phyloP scores from a whole-genome alignment of 768 basidiomycete species.

The Termitomyces sp. region DNA sequence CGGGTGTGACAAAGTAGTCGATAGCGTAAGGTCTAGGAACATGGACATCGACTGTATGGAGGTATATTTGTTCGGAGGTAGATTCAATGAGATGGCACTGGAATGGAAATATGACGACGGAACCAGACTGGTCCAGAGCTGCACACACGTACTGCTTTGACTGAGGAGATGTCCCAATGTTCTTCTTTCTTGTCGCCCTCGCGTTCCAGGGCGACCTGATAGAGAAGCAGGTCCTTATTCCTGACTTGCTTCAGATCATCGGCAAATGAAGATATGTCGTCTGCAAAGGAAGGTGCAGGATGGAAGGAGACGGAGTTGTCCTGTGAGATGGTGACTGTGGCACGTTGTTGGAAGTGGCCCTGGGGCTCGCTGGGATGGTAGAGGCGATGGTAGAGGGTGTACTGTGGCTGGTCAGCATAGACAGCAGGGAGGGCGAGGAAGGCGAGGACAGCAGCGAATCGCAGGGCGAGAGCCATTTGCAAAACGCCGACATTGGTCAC shows the following conservation, averaged over 20 bases:
- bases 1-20: constrained; percentile 67
- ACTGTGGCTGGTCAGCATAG: constrained; percentile 13
- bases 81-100: constrained; percentile 66
- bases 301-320: constrained; percentile 31
- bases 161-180: constrained; percentile 54
- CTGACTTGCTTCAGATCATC: constrained; percentile 29
- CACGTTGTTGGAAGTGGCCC: constrained; percentile 39
- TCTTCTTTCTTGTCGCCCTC: constrained; percentile 34
- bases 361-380: constrained; percentile 39
- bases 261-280: constrained; percentile 45
- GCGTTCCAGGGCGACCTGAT: constrained; percentile 68
- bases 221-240: constrained; percentile 41
- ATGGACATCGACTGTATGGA: constrained; percentile 43
- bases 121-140: constrained; percentile 12
- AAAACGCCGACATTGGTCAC: constrained; percentile 1
- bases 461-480: constrained; percentile 4
- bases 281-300: constrained; percentile 33
- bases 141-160: constrained; percentile 46
- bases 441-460: constrained; percentile 5
- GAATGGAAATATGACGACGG: constrained; percentile 2
- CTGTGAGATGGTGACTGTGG: constrained; percentile 29
- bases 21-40: constrained; percentile 53
- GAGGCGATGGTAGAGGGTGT: constrained; percentile 45
- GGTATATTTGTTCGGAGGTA: constrained; percentile 49
- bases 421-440: constrained; percentile 9